These are phyloP conservation scores for Salmacisia buchloeana DNA, from an alignment of 1,284 basidiomycete species.

Conservation along the genomic window DNA sequence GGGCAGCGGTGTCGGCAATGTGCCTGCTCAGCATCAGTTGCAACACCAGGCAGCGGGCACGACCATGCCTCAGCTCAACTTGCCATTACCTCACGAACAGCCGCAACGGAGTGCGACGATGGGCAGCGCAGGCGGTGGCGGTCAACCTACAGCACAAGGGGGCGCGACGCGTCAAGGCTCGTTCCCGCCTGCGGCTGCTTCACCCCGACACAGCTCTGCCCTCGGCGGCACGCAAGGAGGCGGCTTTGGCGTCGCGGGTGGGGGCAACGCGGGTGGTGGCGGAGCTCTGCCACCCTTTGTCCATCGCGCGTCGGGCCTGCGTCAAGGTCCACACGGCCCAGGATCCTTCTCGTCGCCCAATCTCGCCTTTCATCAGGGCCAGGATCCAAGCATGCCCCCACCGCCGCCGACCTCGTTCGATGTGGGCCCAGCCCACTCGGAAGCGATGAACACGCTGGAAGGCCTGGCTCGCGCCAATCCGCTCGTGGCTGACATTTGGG, in stretches of 20 bases:
- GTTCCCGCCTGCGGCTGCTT: too few species aligned
- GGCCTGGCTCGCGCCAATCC: slow-evolving; percentile 47
- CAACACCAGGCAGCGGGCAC: too few species aligned
- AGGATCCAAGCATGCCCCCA: too few species aligned
- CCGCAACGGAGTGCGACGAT: too few species aligned
- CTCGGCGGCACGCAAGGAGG: too few species aligned
- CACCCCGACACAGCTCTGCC: too few species aligned
- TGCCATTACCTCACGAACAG: too few species aligned
- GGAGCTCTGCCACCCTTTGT: neutral
- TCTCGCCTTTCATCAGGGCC: neutral
- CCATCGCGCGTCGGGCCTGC: neutral
- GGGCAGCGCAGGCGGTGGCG: too few species aligned
- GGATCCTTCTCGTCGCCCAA: neutral
- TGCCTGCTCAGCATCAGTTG: too few species aligned
- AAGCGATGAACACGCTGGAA: neutral
- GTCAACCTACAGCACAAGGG: too few species aligned
- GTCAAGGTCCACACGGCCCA: neutral
- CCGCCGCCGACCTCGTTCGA: slow-evolving; percentile 19
- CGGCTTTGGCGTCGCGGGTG: neutral
- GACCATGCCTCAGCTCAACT: too few species aligned
- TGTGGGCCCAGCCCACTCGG: slow-evolving; percentile 48
- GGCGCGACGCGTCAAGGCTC: too few species aligned
- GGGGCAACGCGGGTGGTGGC: neutral
- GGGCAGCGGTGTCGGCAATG: neutral
- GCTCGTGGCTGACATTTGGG: slow-evolving; percentile 67